Conservation (phyloP, 257 asterid species). For the Thymus mandschuricus region DNA sequence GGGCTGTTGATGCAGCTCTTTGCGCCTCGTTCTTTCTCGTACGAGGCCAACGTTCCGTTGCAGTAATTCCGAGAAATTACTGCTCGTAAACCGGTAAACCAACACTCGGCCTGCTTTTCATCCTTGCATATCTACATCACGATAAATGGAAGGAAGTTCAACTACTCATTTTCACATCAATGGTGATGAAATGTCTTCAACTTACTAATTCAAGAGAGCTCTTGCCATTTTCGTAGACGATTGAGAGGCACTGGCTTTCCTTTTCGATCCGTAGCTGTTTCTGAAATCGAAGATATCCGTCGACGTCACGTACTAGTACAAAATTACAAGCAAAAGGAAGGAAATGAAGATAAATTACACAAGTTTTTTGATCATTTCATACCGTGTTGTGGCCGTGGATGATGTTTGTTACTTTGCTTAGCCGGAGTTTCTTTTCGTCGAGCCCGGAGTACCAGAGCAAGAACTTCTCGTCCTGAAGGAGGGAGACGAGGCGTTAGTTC, state of each 20-base stretch:
- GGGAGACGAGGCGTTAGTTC: not conserved
- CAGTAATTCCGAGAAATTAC: conserved; percentile 20
- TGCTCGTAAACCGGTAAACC: conserved; percentile 28
- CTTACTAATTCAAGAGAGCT: conserved; percentile 32
- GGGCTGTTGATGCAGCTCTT: conserved; percentile 36
- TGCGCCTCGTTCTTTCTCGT: conserved; percentile 13
- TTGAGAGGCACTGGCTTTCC: conserved; percentile 34
- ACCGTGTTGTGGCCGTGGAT: conserved; percentile 24
- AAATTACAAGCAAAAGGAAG: not conserved
- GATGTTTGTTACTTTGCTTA: conserved; percentile 32
- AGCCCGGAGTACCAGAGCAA: conserved; percentile 31
- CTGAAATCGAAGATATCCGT: not conserved
- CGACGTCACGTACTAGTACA: too few species aligned
- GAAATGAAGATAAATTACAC: not conserved
- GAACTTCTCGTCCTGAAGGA: conserved; percentile 31
- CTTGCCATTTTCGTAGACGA: conserved; percentile 29
- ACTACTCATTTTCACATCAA: too few species aligned
- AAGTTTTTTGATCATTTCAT: conserved; percentile 1
- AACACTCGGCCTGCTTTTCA: conserved; percentile 29
- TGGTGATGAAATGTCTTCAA: not conserved
- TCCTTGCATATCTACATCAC: conserved; percentile 34
- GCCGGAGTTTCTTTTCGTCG: conserved; percentile 29
- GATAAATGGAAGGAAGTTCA: not conserved
- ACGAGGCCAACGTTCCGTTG: not conserved
- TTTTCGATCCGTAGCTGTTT: conserved; percentile 27